These are phyloP conservation scores for Crinitomyces ghanaensis DNA, from an alignment of 805 yeast species.

Conservation along the genomic window DNA sequence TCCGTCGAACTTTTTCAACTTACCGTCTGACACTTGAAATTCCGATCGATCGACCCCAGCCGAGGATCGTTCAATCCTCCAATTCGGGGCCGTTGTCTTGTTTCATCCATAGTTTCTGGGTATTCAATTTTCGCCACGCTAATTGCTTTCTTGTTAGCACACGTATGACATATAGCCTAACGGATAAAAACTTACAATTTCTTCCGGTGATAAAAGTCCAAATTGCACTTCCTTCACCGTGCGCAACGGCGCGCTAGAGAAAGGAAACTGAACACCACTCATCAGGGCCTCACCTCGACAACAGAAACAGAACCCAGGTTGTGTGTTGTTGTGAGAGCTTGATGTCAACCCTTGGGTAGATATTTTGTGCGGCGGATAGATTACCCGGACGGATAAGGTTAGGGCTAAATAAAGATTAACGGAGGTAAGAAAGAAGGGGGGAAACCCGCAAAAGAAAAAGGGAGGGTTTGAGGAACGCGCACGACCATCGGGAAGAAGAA, in stretches of 20 bases:
- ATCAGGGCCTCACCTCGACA: too few species aligned
- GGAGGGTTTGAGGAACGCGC: too few species aligned
- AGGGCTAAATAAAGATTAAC: too few species aligned
- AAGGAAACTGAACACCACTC: slow-evolving; percentile 54
- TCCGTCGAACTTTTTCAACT: slow-evolving; percentile 7
- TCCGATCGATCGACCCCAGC: slow-evolving; percentile 92
- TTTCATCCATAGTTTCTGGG: slow-evolving; percentile 99
- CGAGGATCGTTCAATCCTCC: slow-evolving; percentile 98
- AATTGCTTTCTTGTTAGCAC: slow-evolving; percentile 75
- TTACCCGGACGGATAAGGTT: too few species aligned
- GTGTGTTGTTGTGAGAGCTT: background rate
- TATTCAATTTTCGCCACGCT: slow-evolving; percentile 96
- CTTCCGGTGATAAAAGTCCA: slow-evolving; percentile 96
- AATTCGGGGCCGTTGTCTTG: slow-evolving; percentile 86
- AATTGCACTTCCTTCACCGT: slow-evolving; percentile 97
- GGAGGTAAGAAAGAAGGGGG: too few species aligned
- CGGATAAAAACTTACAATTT: slow-evolving; percentile 37
- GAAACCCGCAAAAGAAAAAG: too few species aligned
- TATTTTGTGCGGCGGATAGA: too few species aligned
- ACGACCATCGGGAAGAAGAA: too few species aligned
- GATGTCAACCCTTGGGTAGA: too few species aligned
- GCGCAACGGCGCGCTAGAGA: slow-evolving; percentile 97
- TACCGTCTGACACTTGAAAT: slow-evolving; percentile 88
- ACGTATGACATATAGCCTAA: background rate
- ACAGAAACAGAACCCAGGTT: too few species aligned